Evolutionary conservation across 768 basidiomycete species (phyloP), one percentile per base, ranked within the genome.

Genomic region (Lyophyllum atratum): DNA sequence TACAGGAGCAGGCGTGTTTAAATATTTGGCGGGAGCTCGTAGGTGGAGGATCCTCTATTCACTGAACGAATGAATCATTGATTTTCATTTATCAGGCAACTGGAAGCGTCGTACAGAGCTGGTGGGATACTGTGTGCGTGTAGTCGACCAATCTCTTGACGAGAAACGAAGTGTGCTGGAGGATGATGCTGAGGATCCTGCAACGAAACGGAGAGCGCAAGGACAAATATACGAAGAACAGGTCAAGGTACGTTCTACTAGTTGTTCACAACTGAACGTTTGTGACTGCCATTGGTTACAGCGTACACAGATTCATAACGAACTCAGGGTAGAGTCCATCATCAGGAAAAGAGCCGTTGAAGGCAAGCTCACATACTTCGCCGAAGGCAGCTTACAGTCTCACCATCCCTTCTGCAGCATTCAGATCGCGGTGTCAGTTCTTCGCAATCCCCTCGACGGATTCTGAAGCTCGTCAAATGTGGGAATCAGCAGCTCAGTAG

Each of bases 21-120:
- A 80, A 85, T 61, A 70, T 93, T 39, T 93, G 92, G 92, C 79
- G 80, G 63, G 87, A 93, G 65, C 76, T 94, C 59, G 80, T 90
- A 56, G 87, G 92, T 91, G 66, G 70, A 85, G 75, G 57, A 50
- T 52, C 58, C 46, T 52, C 45, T 56, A 34, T 58, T 56, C 49
- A 55, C 62, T 39, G 57, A 59, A 55, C 67, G 54, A 58, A 50
- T 61, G 60, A 37, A 65, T 42, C 43, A 65, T 45, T 52, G 40
- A 49, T 53, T 34, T 42, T 25, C n/a, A 40, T 15, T 22, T 31
- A 2, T 15, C 61, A 82, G 80, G 76, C 55, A 85, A 85, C 60
- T 93, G 92, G 92, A 85, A 81, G 64, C 83, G 87, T 33, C 78
- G 92, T 56, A 82, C 82, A 53, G 81, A 88, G 67, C 81, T 94